phyloP scores from a whole-genome alignment of 2,329 filamentous ascomycete genomes.

The Colletotrichum sp. region DNA sequence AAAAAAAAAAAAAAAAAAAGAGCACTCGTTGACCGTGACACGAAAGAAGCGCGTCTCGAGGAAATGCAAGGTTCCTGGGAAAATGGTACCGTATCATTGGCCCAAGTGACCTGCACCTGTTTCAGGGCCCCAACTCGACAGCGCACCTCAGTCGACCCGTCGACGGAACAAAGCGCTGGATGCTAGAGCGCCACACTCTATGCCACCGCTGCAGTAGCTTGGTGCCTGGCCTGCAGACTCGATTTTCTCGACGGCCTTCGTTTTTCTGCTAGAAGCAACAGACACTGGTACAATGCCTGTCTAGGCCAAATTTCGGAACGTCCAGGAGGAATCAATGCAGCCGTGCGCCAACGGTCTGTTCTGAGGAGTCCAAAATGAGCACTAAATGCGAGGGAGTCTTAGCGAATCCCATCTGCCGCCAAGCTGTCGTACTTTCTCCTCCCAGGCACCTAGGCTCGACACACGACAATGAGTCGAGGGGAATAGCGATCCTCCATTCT shows the following conservation, averaged over 20 bases:
- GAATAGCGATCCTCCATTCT: neutral
- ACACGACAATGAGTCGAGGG: neutral
- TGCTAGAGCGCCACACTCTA: neutral
- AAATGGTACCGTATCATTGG: constrained; percentile 10
- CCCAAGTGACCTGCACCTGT: neutral
- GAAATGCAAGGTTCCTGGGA: neutral
- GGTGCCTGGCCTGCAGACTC: neutral
- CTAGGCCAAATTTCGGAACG: neutral
- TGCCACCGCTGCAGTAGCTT: neutral
- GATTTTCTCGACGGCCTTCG: neutral
- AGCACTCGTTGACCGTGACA: neutral
- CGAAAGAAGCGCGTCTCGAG: neutral
- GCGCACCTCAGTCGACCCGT: neutral
- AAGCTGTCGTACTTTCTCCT: neutral
- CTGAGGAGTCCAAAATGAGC: neutral
- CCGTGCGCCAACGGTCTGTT: neutral
- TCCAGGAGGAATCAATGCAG: neutral
- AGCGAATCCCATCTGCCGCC: neutral
- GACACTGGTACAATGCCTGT: neutral
- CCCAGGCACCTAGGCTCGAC: neutral
- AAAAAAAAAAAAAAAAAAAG: neutral
- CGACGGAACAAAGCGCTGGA: neutral
- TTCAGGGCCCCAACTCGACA: neutral
- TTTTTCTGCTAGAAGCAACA: neutral
- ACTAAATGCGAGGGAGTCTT: neutral